Evolutionary conservation across 257 asterid genomes (phyloP).

Genomic region (Ilex asprella): DNA sequence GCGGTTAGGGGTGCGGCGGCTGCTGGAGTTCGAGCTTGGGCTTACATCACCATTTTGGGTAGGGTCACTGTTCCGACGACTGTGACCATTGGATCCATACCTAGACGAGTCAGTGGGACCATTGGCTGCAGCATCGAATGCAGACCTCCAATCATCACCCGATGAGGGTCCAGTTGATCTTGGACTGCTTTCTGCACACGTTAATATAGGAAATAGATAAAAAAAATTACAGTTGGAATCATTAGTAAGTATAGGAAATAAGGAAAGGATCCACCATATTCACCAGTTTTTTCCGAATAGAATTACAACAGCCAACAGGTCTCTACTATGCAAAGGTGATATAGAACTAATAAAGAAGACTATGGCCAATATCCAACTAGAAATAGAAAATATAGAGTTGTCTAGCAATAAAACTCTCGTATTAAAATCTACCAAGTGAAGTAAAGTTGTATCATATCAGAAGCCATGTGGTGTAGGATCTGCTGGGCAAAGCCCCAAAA

Average conservation of each 20-base stretch:
- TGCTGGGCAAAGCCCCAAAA: too few relatives aligned
- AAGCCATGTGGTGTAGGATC: too few relatives aligned
- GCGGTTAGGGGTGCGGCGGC: constrained; percentile 88
- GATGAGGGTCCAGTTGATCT: constrained; percentile 56
- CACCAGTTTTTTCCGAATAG: not conserved
- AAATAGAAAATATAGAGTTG: too few relatives aligned
- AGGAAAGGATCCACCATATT: not conserved
- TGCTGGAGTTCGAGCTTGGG: constrained; percentile 47
- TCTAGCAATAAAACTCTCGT: too few relatives aligned
- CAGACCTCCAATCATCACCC: constrained; percentile 93
- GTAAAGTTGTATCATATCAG: too few relatives aligned
- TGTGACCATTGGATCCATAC: constrained; percentile 53
- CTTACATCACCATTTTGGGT: constrained; percentile 63
- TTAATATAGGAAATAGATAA: constrained; percentile 8
- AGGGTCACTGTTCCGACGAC: constrained; percentile 72
- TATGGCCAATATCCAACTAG: not conserved
- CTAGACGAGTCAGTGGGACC: constrained; percentile 44
- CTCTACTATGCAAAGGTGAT: not conserved
- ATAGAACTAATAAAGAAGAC: not conserved
- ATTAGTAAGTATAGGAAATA: not conserved
- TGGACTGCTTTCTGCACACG: constrained; percentile 72
- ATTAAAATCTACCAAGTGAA: too few relatives aligned
- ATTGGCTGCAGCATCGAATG: constrained; percentile 84
- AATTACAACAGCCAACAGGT: not conserved
- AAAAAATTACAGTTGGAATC: not conserved